Evolutionary conservation across 2,329 filamentous ascomycete species (phyloP).

Genomic region (Monilinia polystroma): DNA sequence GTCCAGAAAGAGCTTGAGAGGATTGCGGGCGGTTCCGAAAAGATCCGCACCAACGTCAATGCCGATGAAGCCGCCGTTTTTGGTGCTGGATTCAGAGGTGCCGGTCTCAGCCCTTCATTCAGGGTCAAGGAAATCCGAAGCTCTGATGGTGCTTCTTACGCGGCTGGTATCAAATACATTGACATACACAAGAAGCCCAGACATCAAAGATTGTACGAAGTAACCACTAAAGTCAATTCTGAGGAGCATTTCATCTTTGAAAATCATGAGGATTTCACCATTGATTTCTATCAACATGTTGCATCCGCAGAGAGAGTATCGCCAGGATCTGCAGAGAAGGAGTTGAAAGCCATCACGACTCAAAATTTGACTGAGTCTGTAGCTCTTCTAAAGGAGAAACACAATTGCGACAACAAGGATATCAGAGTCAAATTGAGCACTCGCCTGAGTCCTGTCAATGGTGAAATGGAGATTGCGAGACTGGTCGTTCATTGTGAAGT

Average conservation of each 20-base stretch:
- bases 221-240: constrained; percentile 71
- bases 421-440: constrained; percentile 79
- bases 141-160: constrained; percentile 72
- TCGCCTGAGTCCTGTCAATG: constrained; percentile 68
- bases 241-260: constrained; percentile 84
- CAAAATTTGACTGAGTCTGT: constrained; percentile 84
- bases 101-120: constrained; percentile 90
- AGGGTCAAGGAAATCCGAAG: constrained; percentile 94
- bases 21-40: constrained; percentile 67
- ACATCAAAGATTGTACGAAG: constrained; percentile 79
- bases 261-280: constrained; percentile 76
- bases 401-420: constrained; percentile 68
- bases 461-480: constrained; percentile 74
- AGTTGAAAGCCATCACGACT: constrained; percentile 67
- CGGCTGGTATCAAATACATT: constrained; percentile 73
- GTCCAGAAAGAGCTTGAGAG: constrained; percentile 87
- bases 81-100: constrained; percentile 91
- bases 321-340: constrained; percentile 53
- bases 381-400: constrained; percentile 72
- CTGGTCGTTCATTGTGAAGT: constrained; percentile 84
- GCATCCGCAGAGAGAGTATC: constrained; percentile 46
- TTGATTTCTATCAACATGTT: constrained; percentile 76
- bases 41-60: constrained; percentile 92
- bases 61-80: constrained; percentile 96
- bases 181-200: constrained; percentile 66